phyloP scores from a whole-genome alignment of 2,329 filamentous ascomycete species.

The Aspergillus sp. region DNA sequence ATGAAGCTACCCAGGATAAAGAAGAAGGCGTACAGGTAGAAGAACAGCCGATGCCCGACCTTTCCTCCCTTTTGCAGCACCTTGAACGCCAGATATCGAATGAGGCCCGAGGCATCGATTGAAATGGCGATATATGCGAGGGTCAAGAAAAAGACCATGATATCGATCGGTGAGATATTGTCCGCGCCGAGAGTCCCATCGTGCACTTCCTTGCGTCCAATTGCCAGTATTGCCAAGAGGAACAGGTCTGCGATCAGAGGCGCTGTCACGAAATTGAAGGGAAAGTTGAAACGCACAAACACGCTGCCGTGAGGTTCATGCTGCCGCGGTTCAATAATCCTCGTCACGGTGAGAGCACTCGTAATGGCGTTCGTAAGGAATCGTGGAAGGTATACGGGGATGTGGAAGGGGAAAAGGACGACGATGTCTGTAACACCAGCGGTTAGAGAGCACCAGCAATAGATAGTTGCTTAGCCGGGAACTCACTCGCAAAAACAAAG shows the following conservation, averaged over 20 bases:
- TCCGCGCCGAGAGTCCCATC: constrained; percentile 70
- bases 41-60: constrained; percentile 70
- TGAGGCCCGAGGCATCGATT: constrained; percentile 75
- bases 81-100: constrained; percentile 71
- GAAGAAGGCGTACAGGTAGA: constrained; percentile 76
- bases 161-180: constrained; percentile 71
- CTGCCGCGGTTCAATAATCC: constrained; percentile 56
- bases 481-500: constrained; percentile 72
- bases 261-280: constrained; percentile 72
- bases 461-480: not conserved
- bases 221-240: constrained; percentile 70
- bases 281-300: constrained; percentile 61
- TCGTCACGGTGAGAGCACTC: constrained; percentile 49
- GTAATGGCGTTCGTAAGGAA: constrained; percentile 52
- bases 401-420: constrained; percentile 70
- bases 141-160: constrained; percentile 76
- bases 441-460: not conserved
- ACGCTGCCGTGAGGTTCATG: constrained; percentile 30
- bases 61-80: constrained; percentile 70
- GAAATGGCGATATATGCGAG: constrained; percentile 78
- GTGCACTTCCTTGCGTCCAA: constrained; percentile 68
- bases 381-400: constrained; percentile 65
- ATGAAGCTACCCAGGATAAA: constrained; percentile 70
- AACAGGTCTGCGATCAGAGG: constrained; percentile 74
- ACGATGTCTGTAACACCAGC: constrained; percentile 59